These are phyloP conservation scores for Paecilomyces sp. DNA, from an alignment of 2,329 filamentous ascomycete genomes.

Conservation along the genomic window DNA sequence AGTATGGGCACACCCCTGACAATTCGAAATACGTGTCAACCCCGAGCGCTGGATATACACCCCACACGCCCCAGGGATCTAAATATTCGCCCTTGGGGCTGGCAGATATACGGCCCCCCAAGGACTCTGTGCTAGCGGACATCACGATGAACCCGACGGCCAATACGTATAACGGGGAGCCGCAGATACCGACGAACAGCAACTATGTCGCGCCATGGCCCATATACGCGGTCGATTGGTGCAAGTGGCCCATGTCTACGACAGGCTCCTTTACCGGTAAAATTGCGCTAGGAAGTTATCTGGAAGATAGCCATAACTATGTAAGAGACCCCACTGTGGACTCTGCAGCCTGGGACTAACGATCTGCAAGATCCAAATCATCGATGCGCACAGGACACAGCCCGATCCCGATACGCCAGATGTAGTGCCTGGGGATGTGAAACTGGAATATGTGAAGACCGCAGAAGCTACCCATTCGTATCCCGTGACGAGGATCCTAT, in stretches of 20 bases:
- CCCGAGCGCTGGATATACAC: slow-evolving; percentile 35
- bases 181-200: slow-evolving; percentile 63
- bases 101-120: slow-evolving; percentile 81
- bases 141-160: slow-evolving; percentile 53
- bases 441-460: slow-evolving; percentile 81
- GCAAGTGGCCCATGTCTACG: slow-evolving; percentile 84
- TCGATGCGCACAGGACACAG: slow-evolving; percentile 75
- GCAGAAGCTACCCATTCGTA: slow-evolving; percentile 98
- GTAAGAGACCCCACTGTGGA: slow-evolving; percentile 44
- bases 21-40: slow-evolving; percentile 57
- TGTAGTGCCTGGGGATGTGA: slow-evolving; percentile 56
- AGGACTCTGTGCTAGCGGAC: slow-evolving; percentile 74
- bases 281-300: slow-evolving; percentile 87
- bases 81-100: slow-evolving; percentile 84
- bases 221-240: slow-evolving; percentile 97
- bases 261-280: slow-evolving; percentile 68
- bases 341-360: slow-evolving; percentile 12
- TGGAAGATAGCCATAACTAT: slow-evolving; percentile 98
- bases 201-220: slow-evolving; percentile 94
- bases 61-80: slow-evolving; percentile 51
- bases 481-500: slow-evolving; percentile 87
- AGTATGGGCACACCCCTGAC: slow-evolving; percentile 58
- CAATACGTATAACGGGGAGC: slow-evolving; percentile 61
- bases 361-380: slow-evolving; percentile 75
- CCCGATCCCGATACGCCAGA: slow-evolving; percentile 61